Evolutionary conservation across 129 eudicot genomes (phyloP).

Genomic region (Logfia minima): DNA sequence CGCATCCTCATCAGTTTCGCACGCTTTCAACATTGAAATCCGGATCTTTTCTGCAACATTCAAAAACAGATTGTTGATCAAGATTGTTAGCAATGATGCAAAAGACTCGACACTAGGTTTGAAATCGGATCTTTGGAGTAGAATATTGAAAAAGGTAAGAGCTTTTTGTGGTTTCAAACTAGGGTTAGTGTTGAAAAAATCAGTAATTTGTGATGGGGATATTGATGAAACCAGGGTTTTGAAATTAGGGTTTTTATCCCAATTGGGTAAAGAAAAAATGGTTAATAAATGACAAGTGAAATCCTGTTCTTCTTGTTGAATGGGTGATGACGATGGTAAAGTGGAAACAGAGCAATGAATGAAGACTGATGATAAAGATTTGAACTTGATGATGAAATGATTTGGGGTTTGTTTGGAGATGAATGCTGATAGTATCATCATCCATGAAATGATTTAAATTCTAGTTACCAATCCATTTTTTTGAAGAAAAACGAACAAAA

Average conservation of each 20-base stretch:
- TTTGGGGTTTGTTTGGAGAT: conserved; percentile 19
- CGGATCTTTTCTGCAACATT: conserved; percentile 55
- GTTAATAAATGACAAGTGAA: conserved; percentile 38
- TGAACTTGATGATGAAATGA: conserved; percentile 22
- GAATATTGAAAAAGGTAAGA: conserved; percentile 43
- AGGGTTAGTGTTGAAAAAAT: conserved; percentile 48
- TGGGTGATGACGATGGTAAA: conserved; percentile 17
- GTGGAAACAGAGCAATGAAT: conserved; percentile 29
- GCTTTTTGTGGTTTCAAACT: conserved; percentile 63
- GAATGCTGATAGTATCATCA: conserved; percentile 45
- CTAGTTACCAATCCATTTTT: conserved; percentile 24
- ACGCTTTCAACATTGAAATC: conserved; percentile 61
- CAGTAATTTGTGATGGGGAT: conserved; percentile 49
- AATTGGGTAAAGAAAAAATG: conserved; percentile 55
- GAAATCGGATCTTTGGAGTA: conserved; percentile 48
- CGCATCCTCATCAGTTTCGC: conserved; percentile 56
- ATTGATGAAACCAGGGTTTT: conserved; percentile 44
- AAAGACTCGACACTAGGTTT: conserved; percentile 51
- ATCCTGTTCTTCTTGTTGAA: conserved; percentile 28
- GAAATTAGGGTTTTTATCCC: conserved; percentile 61
- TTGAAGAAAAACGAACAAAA: not conserved
- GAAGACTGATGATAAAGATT: conserved; percentile 28
- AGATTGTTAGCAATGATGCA: conserved; percentile 46
- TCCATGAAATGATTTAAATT: conserved; percentile 19
- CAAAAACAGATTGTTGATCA: conserved; percentile 36